Percentiles rank a stretch among this genome's conserved stretches.
Conservation (phyloP, 2,329 filamentous ascomycete species). For the Sarocladium kiliense region DNA sequence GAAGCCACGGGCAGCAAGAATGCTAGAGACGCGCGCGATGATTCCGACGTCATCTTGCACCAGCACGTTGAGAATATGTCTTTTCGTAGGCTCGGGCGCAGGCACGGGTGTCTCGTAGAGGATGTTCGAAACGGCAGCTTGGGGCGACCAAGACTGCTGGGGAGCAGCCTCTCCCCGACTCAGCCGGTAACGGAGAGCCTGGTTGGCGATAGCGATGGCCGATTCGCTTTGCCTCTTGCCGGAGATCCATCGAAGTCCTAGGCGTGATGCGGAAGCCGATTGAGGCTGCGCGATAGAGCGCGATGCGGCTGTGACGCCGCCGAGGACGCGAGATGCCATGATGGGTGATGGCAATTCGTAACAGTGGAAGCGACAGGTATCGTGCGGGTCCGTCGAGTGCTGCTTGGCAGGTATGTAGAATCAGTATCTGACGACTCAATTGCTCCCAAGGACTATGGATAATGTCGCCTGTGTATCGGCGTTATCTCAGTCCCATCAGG, state of each 20-base stretch:
- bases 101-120: conserved; percentile 95
- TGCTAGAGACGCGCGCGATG: conserved; percentile 90
- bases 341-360: background rate
- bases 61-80: conserved; percentile 94
- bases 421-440: background rate
- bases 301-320: background rate
- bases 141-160: conserved; percentile 77
- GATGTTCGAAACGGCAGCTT: conserved; percentile 94
- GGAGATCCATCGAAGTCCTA: background rate
- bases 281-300: background rate
- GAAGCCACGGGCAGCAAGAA: conserved; percentile 92
- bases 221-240: conserved; percentile 56
- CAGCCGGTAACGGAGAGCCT: conserved; percentile 86
- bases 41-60: conserved; percentile 99
- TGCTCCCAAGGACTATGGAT: background rate
- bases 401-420: background rate
- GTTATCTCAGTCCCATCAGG: background rate
- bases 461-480: background rate
- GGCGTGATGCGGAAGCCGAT: background rate
- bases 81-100: conserved; percentile 77
- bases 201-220: conserved; percentile 92
- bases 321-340: conserved; percentile 1
- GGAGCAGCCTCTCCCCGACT: conserved; percentile 73
- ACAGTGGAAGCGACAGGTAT: too few species aligned
- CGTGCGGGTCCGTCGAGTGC: too few species aligned